Conservation (phyloP, 2,329 filamentous ascomycete genomes). For the Botrytis fragariae region DNA sequence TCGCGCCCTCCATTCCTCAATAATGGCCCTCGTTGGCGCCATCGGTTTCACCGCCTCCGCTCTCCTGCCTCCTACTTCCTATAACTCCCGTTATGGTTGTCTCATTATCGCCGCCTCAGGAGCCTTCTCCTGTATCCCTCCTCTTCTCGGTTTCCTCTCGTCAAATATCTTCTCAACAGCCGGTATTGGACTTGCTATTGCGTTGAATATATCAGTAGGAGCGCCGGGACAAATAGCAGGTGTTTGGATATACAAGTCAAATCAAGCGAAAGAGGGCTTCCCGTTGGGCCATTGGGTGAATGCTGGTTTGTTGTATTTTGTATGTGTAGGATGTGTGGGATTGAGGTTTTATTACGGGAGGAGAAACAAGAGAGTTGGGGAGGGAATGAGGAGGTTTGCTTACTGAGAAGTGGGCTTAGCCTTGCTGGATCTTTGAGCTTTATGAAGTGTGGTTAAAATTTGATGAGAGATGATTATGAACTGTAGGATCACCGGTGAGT, state of each 20-base stretch:
- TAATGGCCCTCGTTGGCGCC: slow-evolving; percentile 50
- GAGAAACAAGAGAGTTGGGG: slow-evolving; percentile 40
- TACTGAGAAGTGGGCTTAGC: background rate
- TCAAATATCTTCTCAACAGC: slow-evolving; percentile 63
- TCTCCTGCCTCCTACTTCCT: slow-evolving; percentile 58
- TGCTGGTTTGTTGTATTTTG: slow-evolving; percentile 58
- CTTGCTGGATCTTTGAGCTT: background rate
- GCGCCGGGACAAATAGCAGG: slow-evolving; percentile 69
- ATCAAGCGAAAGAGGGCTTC: slow-evolving; percentile 59
- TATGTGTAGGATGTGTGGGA: slow-evolving; percentile 52
- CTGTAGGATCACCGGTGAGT: background rate
- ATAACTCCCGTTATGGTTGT: slow-evolving; percentile 62
- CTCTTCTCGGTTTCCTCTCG: slow-evolving; percentile 45
- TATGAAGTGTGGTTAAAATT: background rate
- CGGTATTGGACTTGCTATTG: slow-evolving; percentile 65
- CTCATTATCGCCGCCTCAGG: slow-evolving; percentile 66
- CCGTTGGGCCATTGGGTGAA: slow-evolving; percentile 70
- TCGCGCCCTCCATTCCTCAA: slow-evolving; percentile 51
- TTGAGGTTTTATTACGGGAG: slow-evolving; percentile 56
- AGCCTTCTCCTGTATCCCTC: slow-evolving; percentile 66
- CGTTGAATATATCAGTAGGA: slow-evolving; percentile 66
- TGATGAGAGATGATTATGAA: background rate
- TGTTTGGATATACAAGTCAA: slow-evolving; percentile 70
- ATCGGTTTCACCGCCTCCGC: slow-evolving; percentile 62
- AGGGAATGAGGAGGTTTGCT: background rate